These are phyloP conservation scores for Globisporangium solare DNA, from an alignment of 352 stramenopile species.

Conservation along the genomic window DNA sequence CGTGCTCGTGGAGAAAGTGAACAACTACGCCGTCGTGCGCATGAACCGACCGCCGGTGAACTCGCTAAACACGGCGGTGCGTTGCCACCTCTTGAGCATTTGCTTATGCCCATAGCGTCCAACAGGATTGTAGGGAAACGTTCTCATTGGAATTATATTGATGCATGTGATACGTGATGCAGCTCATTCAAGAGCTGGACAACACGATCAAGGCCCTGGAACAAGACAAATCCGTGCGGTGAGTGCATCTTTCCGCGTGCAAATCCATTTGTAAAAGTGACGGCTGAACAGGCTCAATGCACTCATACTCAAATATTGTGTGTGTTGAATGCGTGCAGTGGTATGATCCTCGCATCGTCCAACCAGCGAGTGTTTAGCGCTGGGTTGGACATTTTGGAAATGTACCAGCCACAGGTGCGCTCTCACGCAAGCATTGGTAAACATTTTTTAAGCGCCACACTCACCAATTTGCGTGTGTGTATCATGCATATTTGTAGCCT, in stretches of 20 bases:
- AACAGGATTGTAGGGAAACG: too few relatives aligned
- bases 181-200: constrained; percentile 62
- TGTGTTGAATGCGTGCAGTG: constrained; percentile 25
- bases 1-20: constrained; percentile 66
- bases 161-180: background rate
- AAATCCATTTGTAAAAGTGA: too few relatives aligned
- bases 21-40: constrained; percentile 74
- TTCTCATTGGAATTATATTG: too few relatives aligned
- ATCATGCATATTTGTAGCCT: constrained; percentile 17
- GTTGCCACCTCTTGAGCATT: constrained; percentile 1
- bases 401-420: constrained; percentile 82
- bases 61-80: constrained; percentile 70
- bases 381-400: constrained; percentile 91
- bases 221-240: constrained; percentile 73
- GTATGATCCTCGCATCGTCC: constrained; percentile 72
- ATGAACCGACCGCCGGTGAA: constrained; percentile 80
- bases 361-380: constrained; percentile 88
- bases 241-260: constrained; percentile 3
- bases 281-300: too few relatives aligned
- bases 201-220: constrained; percentile 69
- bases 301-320: too few relatives aligned
- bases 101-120: background rate
- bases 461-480: background rate
- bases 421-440: background rate
- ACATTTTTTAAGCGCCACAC: background rate